A percentile compares a stretch with the other conserved stretches of the same genome.
Conservation (phyloP, 2,329 filamentous ascomycete genomes). For the Colletotrichum siamense region DNA sequence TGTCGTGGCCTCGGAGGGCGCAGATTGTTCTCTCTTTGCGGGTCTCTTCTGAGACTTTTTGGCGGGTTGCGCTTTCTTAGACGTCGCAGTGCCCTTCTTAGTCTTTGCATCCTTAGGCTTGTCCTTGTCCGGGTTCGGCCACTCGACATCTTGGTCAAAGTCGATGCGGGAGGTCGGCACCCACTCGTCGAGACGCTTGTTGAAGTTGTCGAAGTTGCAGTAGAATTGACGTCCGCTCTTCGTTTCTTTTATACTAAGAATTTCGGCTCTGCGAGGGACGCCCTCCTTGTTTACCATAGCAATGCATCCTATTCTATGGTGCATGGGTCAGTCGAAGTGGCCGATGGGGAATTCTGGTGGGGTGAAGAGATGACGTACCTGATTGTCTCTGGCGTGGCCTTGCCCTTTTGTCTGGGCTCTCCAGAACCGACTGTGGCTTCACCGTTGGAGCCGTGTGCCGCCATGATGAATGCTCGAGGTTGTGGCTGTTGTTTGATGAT, state of each 20-base stretch:
- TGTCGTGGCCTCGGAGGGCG: constrained; percentile 57
- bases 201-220: constrained; percentile 98
- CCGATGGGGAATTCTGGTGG: neutral
- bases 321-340: neutral
- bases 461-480: constrained; percentile 52
- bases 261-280: constrained; percentile 88
- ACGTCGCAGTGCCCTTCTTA: constrained; percentile 68
- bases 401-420: constrained; percentile 72
- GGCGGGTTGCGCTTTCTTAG: constrained; percentile 57
- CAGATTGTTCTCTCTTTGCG: constrained; percentile 60
- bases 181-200: constrained; percentile 89
- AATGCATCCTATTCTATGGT: constrained; percentile 58
- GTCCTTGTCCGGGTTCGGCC: constrained; percentile 89
- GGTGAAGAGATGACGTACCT: constrained; percentile 56
- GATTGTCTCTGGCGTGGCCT: constrained; percentile 84
- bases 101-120: constrained; percentile 77
- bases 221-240: constrained; percentile 91
- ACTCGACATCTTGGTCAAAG: constrained; percentile 90
- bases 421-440: constrained; percentile 63
- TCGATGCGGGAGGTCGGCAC: constrained; percentile 83
- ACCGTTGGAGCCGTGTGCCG: constrained; percentile 50
- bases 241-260: constrained; percentile 89
- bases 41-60: constrained; percentile 66
- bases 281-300: constrained; percentile 74
- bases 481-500: constrained; percentile 8